A percentile compares a stretch with the other conserved stretches of the same genome.
These are phyloP conservation scores for Neurospora crassa DNA, from an alignment of 2,329 filamentous ascomycete species.

Conservation along the genomic window DNA sequence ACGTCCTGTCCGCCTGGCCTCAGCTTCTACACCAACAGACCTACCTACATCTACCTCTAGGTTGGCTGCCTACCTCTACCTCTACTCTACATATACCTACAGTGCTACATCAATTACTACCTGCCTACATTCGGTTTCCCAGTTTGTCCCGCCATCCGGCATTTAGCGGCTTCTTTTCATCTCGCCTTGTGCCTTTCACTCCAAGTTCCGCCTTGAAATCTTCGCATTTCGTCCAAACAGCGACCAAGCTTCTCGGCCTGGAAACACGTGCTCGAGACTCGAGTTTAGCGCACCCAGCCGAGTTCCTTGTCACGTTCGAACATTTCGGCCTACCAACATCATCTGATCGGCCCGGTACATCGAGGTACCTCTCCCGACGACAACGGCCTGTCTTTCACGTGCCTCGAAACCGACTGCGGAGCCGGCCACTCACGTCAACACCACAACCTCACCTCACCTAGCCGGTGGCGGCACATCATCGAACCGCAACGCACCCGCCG, in stretches of 20 bases:
- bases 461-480: not conserved
- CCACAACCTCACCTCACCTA: not conserved
- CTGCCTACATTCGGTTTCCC: not conserved
- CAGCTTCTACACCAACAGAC: not conserved
- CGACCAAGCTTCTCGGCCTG: not conserved
- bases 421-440: not conserved
- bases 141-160: not conserved
- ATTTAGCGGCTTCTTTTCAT: not conserved
- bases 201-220: not conserved
- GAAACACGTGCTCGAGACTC: not conserved
- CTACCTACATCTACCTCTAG: not conserved
- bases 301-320: not conserved
- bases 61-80: too few relatives aligned
- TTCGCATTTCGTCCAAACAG: not conserved
- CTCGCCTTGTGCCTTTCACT: not conserved
- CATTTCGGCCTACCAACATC: not conserved
- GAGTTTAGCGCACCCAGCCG: not conserved
- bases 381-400: not conserved
- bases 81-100: not conserved
- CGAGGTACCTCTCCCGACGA: not conserved
- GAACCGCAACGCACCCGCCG: not conserved
- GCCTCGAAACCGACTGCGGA: not conserved
- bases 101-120: not conserved
- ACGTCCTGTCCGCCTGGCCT: not conserved
- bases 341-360: not conserved